Evolutionary conservation across 768 basidiomycete species (phyloP), one percentile per base, ranked within the genome.

Genomic region (Leccinum obscurum): DNA sequence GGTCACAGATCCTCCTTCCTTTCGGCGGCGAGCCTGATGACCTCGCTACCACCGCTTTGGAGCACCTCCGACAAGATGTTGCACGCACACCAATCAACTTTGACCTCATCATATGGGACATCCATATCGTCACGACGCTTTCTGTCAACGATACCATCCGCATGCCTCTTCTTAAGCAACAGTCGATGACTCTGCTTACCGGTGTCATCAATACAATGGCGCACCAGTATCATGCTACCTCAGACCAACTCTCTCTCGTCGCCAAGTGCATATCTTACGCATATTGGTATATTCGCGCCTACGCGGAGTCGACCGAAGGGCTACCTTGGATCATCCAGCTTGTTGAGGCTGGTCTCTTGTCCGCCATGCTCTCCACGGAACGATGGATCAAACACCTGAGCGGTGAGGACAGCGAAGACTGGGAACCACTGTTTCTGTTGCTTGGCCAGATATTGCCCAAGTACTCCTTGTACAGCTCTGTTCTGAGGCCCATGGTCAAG

Each of bases 261-360:
- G 69, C 72, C 26, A 72, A 67, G 44, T 63, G 58, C 34, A 58
- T 72, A 51, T 74, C 72, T 4, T 70, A 67, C 35, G 68, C 63
- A 13, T 72, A 70, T 24, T 72, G 72, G 71, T 68, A 70, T 35
- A 66, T 72, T 48, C 72, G 72, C 9, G 60, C 64, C 6, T 68
- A 65, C n/a, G 61, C 66, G 34, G 71, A 74, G 52, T 64, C 57
- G 34, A 61, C 66, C 17, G 66, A 72, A 6, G 72, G 68, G 7
- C 17, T 70, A 4, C 61, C 66, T 55, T 72, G 72, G 70, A 37
- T 72, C 51, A 57, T 32, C 13, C 68, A 74, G 59, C 53, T 60
- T 24, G 44, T 72, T 44, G 64, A 70, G 52, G 64, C 71, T 37
- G 66, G 67, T 32, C 39, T 74, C 54, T 56, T 72, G 59, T 55